These are phyloP conservation scores for Trypanosoma melophagium DNA, from an alignment of 208 protist species.

Conservation along the genomic window DNA sequence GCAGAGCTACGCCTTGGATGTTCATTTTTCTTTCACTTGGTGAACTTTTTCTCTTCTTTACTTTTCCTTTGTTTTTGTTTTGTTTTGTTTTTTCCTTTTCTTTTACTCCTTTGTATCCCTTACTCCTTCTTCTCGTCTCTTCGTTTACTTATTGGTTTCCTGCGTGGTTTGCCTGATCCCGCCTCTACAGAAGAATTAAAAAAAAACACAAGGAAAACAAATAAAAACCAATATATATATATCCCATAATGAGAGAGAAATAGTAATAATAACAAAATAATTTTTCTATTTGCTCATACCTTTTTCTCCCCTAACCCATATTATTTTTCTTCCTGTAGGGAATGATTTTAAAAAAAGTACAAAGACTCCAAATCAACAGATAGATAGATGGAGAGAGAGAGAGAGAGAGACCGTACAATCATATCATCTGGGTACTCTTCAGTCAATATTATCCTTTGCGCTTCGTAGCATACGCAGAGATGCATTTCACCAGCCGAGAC, in stretches of 20 bases:
- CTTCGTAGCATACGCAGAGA: too few relatives aligned
- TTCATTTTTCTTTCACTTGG: conserved; percentile 30
- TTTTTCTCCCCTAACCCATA: background rate
- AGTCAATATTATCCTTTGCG: background rate
- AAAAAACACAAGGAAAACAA: conserved; percentile 20
- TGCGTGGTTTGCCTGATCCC: background rate
- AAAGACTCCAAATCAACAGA: too few relatives aligned
- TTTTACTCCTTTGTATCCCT: conserved; percentile 3
- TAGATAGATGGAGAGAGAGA: too few relatives aligned
- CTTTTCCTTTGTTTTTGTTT: conserved; percentile 12
- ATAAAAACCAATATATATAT: conserved; percentile 13
- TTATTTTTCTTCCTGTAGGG: conserved; percentile 4
- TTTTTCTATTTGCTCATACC: conserved; percentile 9
- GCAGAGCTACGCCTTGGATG: conserved; percentile 69
- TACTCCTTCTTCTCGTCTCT: conserved; percentile 3
- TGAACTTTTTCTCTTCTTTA: background rate
- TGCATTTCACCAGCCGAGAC: conserved; percentile 28
- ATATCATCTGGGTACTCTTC: background rate
- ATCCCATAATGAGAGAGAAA: conserved; percentile 9
- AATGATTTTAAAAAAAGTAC: background rate
- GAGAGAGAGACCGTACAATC: too few relatives aligned
- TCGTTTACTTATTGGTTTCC: conserved; percentile 2
- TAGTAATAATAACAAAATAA: conserved; percentile 10
- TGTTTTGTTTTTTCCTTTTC: conserved; percentile 10
- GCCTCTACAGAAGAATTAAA: conserved; percentile 1